Base-by-base conservation (phyloP, 805 yeast species). In the Yarrowia sp. region DNA sequence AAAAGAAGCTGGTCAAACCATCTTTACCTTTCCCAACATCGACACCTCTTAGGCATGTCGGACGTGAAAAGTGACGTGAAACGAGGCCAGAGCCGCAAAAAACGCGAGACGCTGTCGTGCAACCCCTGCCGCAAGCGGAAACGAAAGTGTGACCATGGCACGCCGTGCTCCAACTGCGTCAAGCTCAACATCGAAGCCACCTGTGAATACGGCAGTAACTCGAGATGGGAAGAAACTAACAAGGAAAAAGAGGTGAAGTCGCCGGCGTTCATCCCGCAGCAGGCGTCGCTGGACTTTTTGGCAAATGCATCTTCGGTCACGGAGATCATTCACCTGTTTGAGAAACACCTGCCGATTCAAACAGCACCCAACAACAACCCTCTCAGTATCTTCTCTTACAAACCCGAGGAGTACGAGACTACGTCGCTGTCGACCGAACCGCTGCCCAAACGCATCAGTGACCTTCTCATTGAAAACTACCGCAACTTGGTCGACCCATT, bases 111-210 rank as follows among this genome's bases (percentile, higher is more conserved):
- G 17, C 65, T 58, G 33, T 43, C 52, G 52, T 58, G 65, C 65
- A 58, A 58, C 42, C 65, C 65, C 2, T 58, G 65, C 65, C 49
- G 65, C 14, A 44, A 58, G 65, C 50, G 65, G 4, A 58, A 58
- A 13, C 65, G 65, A 24, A 58, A 58, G 52, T 58, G 65, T 42
- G 65, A 58, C 65, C 49, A 44, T 12, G 65, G 65, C 17, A 42
- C 52, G 0, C 65, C 65, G 30, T 58, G 65, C 34, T 43, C 65
- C 17, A 43, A 42, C 52, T 58, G 65, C 33, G 50, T 58, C 19
- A 42, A 44, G 42, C 65, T 58, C 42, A 43, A 42, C 52, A 42
- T 58, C 9, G 65, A 43, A 58, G 49, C 65, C 33, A 44, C 52
- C 24, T 58, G 65, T 10, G 65, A 43, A 12, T 58, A 58, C 42